Percentiles rank a stretch among this genome's conserved stretches.
These are phyloP conservation scores for Warburgia ugandensis DNA, from an alignment of 164 flowering plant genomes.

Conservation along the genomic window DNA sequence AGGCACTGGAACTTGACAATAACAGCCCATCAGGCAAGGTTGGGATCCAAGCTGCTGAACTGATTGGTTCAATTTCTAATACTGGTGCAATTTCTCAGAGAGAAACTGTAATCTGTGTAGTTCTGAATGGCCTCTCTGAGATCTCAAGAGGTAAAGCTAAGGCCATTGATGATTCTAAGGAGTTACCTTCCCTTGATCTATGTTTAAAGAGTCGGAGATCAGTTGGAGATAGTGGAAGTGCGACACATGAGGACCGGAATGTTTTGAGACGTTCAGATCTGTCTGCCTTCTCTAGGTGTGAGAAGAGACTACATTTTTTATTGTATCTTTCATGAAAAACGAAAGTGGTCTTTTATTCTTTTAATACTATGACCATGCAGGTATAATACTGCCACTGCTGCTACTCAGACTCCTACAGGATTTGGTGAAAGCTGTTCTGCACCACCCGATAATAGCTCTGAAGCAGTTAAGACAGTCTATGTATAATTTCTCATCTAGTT, in stretches of 20 bases:
- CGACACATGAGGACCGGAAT: slow-evolving; percentile 29
- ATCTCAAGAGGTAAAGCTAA: slow-evolving; percentile 23
- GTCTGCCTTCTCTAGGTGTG: slow-evolving; percentile 80
- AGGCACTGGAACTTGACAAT: slow-evolving; percentile 14
- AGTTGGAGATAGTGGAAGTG: slow-evolving; percentile 25
- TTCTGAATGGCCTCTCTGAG: slow-evolving; percentile 19
- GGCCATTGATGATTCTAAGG: slow-evolving; percentile 17
- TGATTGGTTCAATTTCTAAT: slow-evolving; percentile 17
- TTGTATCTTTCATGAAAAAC: neutral
- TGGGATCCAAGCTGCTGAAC: slow-evolving; percentile 14
- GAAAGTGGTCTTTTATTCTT: too few relatives aligned
- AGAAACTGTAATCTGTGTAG: slow-evolving; percentile 19
- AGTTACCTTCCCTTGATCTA: slow-evolving; percentile 44
- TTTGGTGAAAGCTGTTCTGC: slow-evolving; percentile 53
- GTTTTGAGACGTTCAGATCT: slow-evolving; percentile 60
- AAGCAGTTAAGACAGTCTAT: slow-evolving; percentile 32
- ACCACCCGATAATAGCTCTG: slow-evolving; percentile 45
- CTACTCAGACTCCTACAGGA: slow-evolving; percentile 44
- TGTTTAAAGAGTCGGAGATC: slow-evolving; percentile 43
- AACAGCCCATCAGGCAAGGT: slow-evolving; percentile 17
- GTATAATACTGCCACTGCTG: slow-evolving; percentile 44
- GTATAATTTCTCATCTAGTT: slow-evolving; percentile 26
- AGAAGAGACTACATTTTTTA: neutral
- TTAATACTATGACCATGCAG: too few relatives aligned
- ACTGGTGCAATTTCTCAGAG: slow-evolving; percentile 10